These are phyloP conservation scores for Cryomyces antarcticus DNA, from an alignment of 495 filamentous ascomycete genomes.

Conservation along the genomic window DNA sequence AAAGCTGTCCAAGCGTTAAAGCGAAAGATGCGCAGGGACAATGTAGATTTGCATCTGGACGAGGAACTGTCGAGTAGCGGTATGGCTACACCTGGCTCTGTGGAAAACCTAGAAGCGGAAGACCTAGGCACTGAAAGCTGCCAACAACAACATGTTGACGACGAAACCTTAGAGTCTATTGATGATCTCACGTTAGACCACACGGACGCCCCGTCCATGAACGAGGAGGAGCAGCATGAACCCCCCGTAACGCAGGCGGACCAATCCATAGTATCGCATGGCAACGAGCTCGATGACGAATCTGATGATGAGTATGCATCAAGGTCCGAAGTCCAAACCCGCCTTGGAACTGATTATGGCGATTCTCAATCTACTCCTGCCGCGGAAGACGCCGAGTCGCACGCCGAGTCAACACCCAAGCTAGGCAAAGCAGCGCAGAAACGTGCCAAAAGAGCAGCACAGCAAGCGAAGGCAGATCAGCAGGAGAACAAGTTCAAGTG, in stretches of 20 bases:
- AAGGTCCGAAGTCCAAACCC: slow-evolving; percentile 10
- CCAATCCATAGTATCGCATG: background rate
- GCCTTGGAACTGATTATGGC: slow-evolving; percentile 3
- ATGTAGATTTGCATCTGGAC: slow-evolving; percentile 36
- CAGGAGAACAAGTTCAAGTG: slow-evolving; percentile 31
- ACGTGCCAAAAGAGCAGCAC: slow-evolving; percentile 59
- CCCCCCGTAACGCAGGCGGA: background rate
- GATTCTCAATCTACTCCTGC: background rate
- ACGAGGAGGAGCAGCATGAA: slow-evolving; percentile 1
- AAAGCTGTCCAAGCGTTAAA: slow-evolving; percentile 65
- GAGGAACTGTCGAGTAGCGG: slow-evolving; percentile 13
- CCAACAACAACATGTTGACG: slow-evolving; percentile 4
- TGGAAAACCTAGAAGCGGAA: slow-evolving; percentile 23
- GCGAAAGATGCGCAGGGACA: slow-evolving; percentile 65
- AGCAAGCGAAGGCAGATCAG: slow-evolving; percentile 23
- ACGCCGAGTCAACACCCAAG: slow-evolving; percentile 23
- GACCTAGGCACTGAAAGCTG: slow-evolving; percentile 1
- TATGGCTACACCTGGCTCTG: slow-evolving; percentile 15
- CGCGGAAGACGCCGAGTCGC: background rate
- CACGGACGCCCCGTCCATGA: background rate
- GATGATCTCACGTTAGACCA: slow-evolving; percentile 2
- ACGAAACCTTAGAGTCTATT: background rate
- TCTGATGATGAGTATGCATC: slow-evolving; percentile 15
- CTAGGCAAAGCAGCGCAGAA: slow-evolving; percentile 79
- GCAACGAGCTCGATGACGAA: slow-evolving; percentile 1